Evolutionary conservation across 106 monocot genomes (phyloP).

Genomic region (Narthecium ossifragum): DNA sequence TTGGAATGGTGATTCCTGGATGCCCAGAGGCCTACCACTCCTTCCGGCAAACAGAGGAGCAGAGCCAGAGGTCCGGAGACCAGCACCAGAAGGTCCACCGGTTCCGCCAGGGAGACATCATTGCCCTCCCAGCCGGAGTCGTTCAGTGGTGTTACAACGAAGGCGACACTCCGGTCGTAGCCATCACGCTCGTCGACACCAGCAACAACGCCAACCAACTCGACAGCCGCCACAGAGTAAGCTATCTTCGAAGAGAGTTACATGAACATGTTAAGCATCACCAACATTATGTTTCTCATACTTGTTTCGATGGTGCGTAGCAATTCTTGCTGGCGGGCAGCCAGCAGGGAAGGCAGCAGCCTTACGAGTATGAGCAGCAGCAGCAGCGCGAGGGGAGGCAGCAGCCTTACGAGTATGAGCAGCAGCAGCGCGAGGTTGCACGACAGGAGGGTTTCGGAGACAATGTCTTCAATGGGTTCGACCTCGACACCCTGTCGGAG

Average conservation of each 20-base stretch:
- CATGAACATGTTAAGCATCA: no score
- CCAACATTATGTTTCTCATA: no score
- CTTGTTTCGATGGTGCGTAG: no score
- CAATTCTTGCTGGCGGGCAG: constrained; percentile 35
- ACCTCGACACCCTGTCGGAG: no score
- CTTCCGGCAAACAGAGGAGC: constrained; percentile 6
- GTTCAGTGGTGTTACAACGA: constrained; percentile 59
- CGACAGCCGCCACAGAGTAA: constrained; percentile 36
- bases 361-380: not conserved
- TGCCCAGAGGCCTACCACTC: constrained; percentile 33
- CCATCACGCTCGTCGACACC: constrained; percentile 42
- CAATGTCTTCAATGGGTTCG: constrained; percentile 37
- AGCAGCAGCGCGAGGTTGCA: no score
- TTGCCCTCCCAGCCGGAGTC: constrained; percentile 54
- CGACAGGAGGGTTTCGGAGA: not conserved
- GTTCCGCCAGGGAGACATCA: constrained; percentile 46
- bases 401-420: not conserved
- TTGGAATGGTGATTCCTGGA: no score
- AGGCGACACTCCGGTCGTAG: constrained; percentile 36
- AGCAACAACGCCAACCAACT: no score
- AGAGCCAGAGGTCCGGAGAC: constrained; percentile 16
- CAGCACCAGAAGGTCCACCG: no score
- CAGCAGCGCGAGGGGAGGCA: not conserved
- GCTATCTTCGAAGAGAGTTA: no score
- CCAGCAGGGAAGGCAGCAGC: not conserved